A percentile compares a stretch with the other conserved stretches of the same genome.
Evolutionary conservation across 805 yeast species (phyloP).

Genomic region (Blastobotrys chiropterorum): DNA sequence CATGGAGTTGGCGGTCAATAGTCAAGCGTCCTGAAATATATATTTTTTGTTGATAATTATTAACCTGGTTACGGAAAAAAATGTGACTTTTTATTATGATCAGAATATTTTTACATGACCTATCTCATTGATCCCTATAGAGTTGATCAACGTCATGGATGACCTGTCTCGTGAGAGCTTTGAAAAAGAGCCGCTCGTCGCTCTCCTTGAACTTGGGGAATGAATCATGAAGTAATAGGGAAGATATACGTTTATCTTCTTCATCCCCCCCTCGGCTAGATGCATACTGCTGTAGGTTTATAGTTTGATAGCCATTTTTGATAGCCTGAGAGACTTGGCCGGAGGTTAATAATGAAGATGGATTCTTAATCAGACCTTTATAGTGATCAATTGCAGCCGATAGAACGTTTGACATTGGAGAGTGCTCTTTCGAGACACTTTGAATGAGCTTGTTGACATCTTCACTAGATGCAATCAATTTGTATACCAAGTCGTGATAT

Average conservation of each 20-base stretch:
- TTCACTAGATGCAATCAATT: constrained; percentile 24
- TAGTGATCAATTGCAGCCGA: constrained; percentile 19
- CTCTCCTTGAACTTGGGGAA: constrained; percentile 20
- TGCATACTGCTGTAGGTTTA: constrained; percentile 23
- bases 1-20: constrained; percentile 94
- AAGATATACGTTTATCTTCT: constrained; percentile 3
- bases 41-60: no score
- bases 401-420: constrained; percentile 18
- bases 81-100: no score
- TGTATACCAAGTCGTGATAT: constrained; percentile 30
- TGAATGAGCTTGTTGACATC: constrained; percentile 20
- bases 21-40: constrained; percentile 44
- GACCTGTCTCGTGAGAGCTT: constrained; percentile 17
- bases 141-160: constrained; percentile 17
- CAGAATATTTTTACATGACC: no score
- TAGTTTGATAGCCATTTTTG: constrained; percentile 24
- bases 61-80: no score
- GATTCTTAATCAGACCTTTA: constrained; percentile 8
- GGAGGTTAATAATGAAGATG: constrained; percentile 17
- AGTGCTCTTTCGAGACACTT: constrained; percentile 15
- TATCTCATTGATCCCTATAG: constrained; percentile 7
- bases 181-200: constrained; percentile 22
- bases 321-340: constrained; percentile 26
- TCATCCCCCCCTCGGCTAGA: neutral
- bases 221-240: constrained; percentile 12